Evolutionary conservation across 2,329 filamentous ascomycete species (phyloP).

Genomic region (Venturia nashicola): DNA sequence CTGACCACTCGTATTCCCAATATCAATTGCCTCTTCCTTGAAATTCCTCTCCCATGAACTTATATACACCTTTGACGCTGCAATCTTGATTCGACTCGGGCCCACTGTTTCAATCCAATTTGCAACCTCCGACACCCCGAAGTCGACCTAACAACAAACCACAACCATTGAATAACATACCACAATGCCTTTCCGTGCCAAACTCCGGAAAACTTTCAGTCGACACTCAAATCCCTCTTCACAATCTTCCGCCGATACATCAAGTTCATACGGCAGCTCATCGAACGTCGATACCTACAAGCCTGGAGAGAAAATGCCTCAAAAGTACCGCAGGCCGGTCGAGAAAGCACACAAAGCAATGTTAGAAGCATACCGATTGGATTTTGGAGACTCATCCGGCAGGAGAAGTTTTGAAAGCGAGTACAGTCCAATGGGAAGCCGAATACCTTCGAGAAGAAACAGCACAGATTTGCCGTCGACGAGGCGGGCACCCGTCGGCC

Average conservation of each 20-base stretch:
- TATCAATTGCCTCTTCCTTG: background rate
- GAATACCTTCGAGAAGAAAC: conserved; percentile 22
- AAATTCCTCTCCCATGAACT: background rate
- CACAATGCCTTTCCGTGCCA: conserved; percentile 33
- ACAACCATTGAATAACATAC: background rate
- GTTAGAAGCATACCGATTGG: conserved; percentile 32
- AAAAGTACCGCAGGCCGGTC: conserved; percentile 37
- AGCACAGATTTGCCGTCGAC: conserved; percentile 19
- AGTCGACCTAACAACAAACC: background rate
- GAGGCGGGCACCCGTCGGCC: conserved; percentile 15
- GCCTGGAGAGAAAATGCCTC: conserved; percentile 39
- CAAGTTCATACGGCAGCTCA: conserved; percentile 11
- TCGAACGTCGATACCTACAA: conserved; percentile 31
- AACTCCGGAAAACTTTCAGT: conserved; percentile 32
- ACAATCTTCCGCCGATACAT: conserved; percentile 15
- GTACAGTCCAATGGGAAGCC: conserved; percentile 38
- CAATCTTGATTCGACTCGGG: background rate
- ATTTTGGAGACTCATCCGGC: conserved; percentile 12
- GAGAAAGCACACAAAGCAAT: conserved; percentile 38
- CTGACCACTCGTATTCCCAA: background rate
- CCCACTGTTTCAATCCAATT: background rate
- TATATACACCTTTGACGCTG: background rate
- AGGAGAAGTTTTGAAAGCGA: conserved; percentile 32
- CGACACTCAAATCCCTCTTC: conserved; percentile 14
- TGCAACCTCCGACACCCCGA: background rate